Conservation (phyloP, 192 early-diverging fungal species). For the Linnemannia schmuckeri region DNA sequence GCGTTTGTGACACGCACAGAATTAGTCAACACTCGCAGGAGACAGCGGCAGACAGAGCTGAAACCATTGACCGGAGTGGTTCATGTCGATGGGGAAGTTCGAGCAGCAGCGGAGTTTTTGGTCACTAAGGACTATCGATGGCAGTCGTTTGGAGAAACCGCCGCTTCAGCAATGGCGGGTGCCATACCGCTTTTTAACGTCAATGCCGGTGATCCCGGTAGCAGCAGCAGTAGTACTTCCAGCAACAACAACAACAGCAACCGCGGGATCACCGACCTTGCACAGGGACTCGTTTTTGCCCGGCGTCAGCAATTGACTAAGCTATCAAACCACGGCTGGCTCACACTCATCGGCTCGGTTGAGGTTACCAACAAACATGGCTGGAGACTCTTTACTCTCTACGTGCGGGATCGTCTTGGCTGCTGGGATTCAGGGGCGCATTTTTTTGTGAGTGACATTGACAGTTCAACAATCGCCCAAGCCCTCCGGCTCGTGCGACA, state of each 20-base stretch:
- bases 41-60: background rate
- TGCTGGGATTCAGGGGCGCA: constrained; percentile 35
- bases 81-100: background rate
- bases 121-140: background rate
- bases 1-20: background rate
- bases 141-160: background rate
- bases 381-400: constrained; percentile 35
- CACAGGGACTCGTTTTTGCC: constrained; percentile 21
- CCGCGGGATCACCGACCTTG: background rate
- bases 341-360: constrained; percentile 35
- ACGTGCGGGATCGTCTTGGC: constrained; percentile 15
- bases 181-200: background rate
- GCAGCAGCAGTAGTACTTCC: background rate
- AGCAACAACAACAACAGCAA: background rate
- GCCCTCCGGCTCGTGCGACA: constrained; percentile 24
- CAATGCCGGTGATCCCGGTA: background rate
- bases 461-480: constrained; percentile 17
- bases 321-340: constrained; percentile 16
- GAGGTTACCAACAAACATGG: constrained; percentile 32
- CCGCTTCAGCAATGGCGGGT: background rate
- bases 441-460: constrained; percentile 28
- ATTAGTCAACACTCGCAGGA: background rate
- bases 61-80: background rate
- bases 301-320: constrained; percentile 15
- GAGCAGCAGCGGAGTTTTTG: background rate